Evolutionary conservation across 2,329 filamentous ascomycete genomes (phyloP), one percentile per base, ranked within the genome.

Genomic region (Xylariales sp.): DNA sequence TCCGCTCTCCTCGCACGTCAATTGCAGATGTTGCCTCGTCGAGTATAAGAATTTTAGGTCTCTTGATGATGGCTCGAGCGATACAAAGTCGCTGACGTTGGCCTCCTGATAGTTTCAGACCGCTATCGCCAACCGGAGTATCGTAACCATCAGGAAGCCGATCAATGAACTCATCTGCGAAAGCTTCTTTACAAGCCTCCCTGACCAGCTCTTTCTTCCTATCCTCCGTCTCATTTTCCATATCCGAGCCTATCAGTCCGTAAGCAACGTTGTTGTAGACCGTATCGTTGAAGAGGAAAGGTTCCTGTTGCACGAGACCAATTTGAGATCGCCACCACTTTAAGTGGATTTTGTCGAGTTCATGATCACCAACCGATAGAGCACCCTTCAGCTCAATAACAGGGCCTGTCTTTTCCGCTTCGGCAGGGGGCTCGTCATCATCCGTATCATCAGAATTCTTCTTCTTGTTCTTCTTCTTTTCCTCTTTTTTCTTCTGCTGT

Each of bases 51-150:
- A 93, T 92, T 14, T 85, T 85, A 0, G 92, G 92, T 68, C 90
- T 84, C 65, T 90, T 88, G 54, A 94, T 85, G 68, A 95, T 93
- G 46, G 89, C 90, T 36, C 92, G 85, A 0, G 92, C 91, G 69
- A 94, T 94, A 1, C 92, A 91, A 30, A 97, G 85, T 5, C 93
- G 87, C 77, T 97, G 93, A n/a, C 92, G 87, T 77, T 97, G 93
- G 0, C 93, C 93, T n/a, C 93, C 91, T 10, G 91, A 93, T 1
- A 97, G 82, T 76, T 92, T 93, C 55, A 91, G 90, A 4, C 93
- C 93, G 34, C 87, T 87, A 75, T 95, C 92, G 1, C 93, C 93
- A 1, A 96, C 92, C 8, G 86, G 80, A 0, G 93, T 93, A 4
- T 91, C 85, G 75, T 94, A 94, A 1, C 89, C 87, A 52, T 85